Base-by-base conservation (phyloP, 2,329 filamentous ascomycete genomes). In the Fusarium sp. region DNA sequence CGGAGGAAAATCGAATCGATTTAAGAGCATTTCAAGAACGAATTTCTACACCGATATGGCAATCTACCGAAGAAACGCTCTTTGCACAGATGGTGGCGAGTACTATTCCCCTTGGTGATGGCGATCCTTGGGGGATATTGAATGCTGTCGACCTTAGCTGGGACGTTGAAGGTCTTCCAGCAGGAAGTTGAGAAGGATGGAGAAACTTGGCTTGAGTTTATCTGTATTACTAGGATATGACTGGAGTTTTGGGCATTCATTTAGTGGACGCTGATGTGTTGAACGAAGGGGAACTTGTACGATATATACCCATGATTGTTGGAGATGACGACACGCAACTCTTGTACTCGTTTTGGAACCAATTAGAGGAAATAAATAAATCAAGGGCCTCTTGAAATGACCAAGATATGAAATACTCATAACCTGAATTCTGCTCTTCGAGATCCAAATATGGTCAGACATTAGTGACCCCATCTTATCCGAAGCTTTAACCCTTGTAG, bases 1-100 rank as follows among this genome's bases (percentile, higher is more conserved):
- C 72, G 10, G 81, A 82, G 60, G 82, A 83, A 61, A 83, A 82
- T 42, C 74, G 79, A 23, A 71, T 82, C 28, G 80, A 82, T 40
- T 59, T 82, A 33, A 74, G 81, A 32, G 67, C 77, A 10, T 79
- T 83, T 16, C 81, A 82, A 60, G 81, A 78, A 9, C 80, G 80
- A 9, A 74, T 80, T 9, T 50, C 73, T 19, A 77, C 76, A 21
- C 79, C 80, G 2, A 58, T 80, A 30, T 83, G 81, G 81, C 76
- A 78, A 37, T 60, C 72, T 10, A 77, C 79, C 10, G 81, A 82
- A 38, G 78, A 81, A 25, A 71, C 75, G 0, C 64, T 82, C 11
- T 78, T 80, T 35, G 74, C 74, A 19, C 77, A 81, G 33, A 75
- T 80, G 42, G 64, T 64, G 12, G 69, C 73, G 30, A 72, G 70